Evolutionary conservation across 805 yeast species (phyloP), one percentile per base, ranked within the genome.

Genomic region (Clavispora vitiphila): DNA sequence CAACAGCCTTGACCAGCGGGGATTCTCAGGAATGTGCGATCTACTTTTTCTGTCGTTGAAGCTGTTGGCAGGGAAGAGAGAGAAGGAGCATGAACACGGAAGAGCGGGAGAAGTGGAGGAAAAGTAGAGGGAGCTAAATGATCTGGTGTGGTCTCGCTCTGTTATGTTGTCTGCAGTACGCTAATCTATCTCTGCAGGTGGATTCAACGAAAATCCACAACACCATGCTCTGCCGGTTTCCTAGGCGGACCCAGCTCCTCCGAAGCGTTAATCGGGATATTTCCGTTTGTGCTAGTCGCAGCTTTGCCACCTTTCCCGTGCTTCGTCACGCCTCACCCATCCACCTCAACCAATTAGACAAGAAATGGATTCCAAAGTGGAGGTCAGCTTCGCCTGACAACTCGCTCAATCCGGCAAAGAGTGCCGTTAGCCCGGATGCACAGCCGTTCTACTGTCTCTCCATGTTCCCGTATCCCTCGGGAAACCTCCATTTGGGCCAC

Each of bases 381-480:
- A 66, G 60, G 45, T 41, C 51, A 1, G 26, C 56, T 4, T 60
- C 71, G 2, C 62, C 62, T 4, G 56, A 53, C 34, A 58, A 58
- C 8, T 60, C 69, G 2, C 51, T 71, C 15, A 69, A 69, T 40
- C 76, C 76, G 0, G 53, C 62, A 9, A 43, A 37, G 14, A 25
- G 35, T 15, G 20, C 15, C n/a, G 24, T n/a, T 2, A 5, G 19
- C 3, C 23, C 24, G 11, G 23, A 23, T n/a, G 31, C 35, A 3
- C 34, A 41, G 23, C 47, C 61, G 1, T 79, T 77, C 57, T 91
- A 82, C 60, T 77, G 85, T 21, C 67, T 93, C 24, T 74, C 95
- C 0, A 86, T 86, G 96, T 91, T 93, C 57, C 99, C 99, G 1
- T 93, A 93, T 54, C 99, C 99, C 1, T 88, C 96, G 0, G 99